Percentiles rank a stretch among this genome's conserved stretches.
These are phyloP conservation scores for Inonotus obliquus DNA, from an alignment of 1,284 basidiomycete genomes.

Conservation along the genomic window DNA sequence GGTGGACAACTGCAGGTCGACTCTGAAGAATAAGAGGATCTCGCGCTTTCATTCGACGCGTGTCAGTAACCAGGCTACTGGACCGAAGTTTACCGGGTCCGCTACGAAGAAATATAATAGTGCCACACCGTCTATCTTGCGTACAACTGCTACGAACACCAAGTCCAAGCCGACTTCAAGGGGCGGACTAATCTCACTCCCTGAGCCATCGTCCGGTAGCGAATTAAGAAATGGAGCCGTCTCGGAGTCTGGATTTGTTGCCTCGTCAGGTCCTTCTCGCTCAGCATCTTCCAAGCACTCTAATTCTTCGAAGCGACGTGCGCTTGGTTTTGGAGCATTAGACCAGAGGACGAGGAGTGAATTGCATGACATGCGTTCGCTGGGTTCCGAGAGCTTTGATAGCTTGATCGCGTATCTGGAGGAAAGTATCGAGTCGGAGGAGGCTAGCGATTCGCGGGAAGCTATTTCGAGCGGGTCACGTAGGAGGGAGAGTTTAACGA, in stretches of 20 bases:
- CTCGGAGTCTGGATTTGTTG: too few relatives aligned
- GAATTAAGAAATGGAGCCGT: background rate
- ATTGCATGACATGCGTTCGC: conserved; percentile 7
- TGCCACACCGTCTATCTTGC: too few relatives aligned
- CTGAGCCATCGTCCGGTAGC: too few relatives aligned
- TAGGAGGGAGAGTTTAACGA: background rate
- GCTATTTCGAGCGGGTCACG: background rate
- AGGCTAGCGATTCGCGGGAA: background rate
- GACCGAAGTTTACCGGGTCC: too few relatives aligned
- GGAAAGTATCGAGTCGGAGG: conserved; percentile 6
- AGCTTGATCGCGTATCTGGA: conserved; percentile 12
- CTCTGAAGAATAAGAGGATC: background rate
- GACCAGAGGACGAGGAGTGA: conserved; percentile 7
- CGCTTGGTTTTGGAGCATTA: background rate
- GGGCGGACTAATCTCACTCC: too few relatives aligned
- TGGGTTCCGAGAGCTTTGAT: conserved; percentile 14
- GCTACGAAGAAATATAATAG: too few relatives aligned
- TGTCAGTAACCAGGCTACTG: too few relatives aligned
- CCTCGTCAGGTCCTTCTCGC: background rate
- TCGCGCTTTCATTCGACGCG: background rate
- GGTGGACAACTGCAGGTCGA: background rate
- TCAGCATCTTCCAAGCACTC: background rate
- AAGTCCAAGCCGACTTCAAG: too few relatives aligned
- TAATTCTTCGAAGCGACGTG: conserved; percentile 4
- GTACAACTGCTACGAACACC: too few relatives aligned